These are phyloP conservation scores for Arthrobotrys megalospora DNA, from an alignment of 2,329 filamentous ascomycete genomes.

Conservation along the genomic window DNA sequence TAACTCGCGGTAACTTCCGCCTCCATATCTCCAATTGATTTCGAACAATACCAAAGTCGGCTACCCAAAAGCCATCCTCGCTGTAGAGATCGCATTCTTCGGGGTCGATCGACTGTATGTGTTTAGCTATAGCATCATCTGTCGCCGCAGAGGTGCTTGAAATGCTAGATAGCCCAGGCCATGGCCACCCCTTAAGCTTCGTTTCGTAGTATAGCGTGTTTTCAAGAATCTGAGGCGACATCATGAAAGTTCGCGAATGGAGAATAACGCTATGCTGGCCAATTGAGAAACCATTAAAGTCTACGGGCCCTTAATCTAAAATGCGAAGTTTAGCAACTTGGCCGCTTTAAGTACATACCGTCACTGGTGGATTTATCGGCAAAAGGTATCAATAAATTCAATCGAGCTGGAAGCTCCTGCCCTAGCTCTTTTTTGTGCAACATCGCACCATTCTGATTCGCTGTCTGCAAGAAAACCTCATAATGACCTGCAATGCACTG, in stretches of 20 bases:
- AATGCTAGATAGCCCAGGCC: neutral
- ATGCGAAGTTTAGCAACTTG: neutral
- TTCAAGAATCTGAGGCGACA: neutral
- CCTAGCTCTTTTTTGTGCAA: neutral
- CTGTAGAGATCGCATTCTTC: constrained; percentile 36
- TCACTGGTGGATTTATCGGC: neutral
- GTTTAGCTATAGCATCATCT: constrained; percentile 33
- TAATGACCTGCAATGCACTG: neutral
- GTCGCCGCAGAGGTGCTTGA: constrained; percentile 17
- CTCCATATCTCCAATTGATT: constrained; percentile 42
- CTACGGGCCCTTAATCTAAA: neutral
- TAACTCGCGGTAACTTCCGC: constrained; percentile 29
- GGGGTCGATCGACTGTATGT: constrained; percentile 21
- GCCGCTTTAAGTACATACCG: neutral
- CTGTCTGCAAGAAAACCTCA: neutral
- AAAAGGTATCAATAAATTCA: neutral
- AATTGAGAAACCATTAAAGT: neutral
- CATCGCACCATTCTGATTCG: constrained; percentile 10
- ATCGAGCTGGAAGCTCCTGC: neutral
- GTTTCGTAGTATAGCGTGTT: constrained; percentile 10
- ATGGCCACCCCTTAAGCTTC: too few species aligned
- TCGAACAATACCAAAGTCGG: constrained; percentile 38
- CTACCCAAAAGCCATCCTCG: constrained; percentile 57
- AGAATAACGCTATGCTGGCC: neutral
- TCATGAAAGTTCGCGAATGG: neutral